phyloP scores from a whole-genome alignment of 1,284 basidiomycete species.

The Thelephora terrestris region DNA sequence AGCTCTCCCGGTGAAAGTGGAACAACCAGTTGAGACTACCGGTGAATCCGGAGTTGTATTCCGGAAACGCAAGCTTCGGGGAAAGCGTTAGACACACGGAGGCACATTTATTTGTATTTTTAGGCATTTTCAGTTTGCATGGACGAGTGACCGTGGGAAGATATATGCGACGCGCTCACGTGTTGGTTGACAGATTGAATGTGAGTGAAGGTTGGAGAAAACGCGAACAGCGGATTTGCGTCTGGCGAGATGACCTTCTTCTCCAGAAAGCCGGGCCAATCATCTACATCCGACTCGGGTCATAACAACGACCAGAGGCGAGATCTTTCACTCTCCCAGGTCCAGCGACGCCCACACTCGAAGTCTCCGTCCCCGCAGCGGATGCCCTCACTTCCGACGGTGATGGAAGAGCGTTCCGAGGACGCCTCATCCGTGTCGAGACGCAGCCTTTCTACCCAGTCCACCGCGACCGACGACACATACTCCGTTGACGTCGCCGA shows the following conservation, averaged over 20 bases:
- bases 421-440: constrained; percentile 14
- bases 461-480: constrained; percentile 11
- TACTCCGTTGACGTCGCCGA: constrained; percentile 4
- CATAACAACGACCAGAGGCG: background rate
- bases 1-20: constrained; percentile 8
- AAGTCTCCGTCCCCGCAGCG: background rate
- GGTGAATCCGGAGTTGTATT: constrained; percentile 25
- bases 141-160: too few species aligned
- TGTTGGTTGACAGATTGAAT: too few species aligned
- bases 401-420: background rate
- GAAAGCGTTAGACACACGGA: constrained; percentile 11
- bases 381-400: constrained; percentile 1
- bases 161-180: too few species aligned
- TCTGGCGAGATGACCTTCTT: background rate
- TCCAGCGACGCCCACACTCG: background rate
- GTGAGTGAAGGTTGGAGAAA: background rate
- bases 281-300: background rate
- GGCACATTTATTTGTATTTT: background rate
- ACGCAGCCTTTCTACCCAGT: constrained; percentile 14
- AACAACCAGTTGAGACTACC: constrained; percentile 11
- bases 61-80: constrained; percentile 32
- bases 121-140: background rate
- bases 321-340: background rate
- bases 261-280: background rate
- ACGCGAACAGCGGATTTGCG: background rate